Evolutionary conservation across 2,329 filamentous ascomycete genomes (phyloP), one percentile per base, ranked within the genome.

Genomic region (Xylaria sp.): DNA sequence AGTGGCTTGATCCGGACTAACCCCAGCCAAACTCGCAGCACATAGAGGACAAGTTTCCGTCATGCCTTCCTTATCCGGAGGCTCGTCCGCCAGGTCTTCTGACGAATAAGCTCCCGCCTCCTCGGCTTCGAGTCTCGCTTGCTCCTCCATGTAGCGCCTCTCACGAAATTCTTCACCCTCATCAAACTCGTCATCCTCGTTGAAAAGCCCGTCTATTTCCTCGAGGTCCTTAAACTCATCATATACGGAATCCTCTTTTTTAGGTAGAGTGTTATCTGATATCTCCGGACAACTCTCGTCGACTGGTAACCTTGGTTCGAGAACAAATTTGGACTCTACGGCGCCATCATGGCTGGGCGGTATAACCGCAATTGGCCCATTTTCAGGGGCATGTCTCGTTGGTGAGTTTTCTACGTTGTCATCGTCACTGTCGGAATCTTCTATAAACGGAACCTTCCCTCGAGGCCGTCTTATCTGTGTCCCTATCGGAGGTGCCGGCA

Each of bases 1-100:
- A 6, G 88, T 89, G 8, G 87, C 88, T 63, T 93, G 84, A 68
- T 92, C 84, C 55, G 74, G 68, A 50, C 76, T 83, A 11, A 87
- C 70, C 0, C 85, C 86, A 16, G 70, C 73, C 29, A 97, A 76
- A 59, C 74, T 84, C 1, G 78, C 77, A 63, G 82, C 83, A 70
- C 94, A 97, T 22, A 97, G 86, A 1, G 93, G 93, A 69, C 92
- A 97, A 39, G 71, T 74, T 49, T 71, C 71, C 8, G 70, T 65
- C 62, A 73, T 73, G 17, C 63, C 63, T 18, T 68, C 66, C 22
- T 68, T 65, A 1, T 50, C 62, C 52, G 61, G 61, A n/a, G 69
- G 50, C 4, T 59, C 61, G n/a, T 71, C 70, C 7, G 69, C 64
- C 11, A 67, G 62, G 13, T 67, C 67, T 39, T 72, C 69, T 19